Conservation (phyloP, 768 basidiomycete species). For the Gloeopeniophorella convolvens region DNA sequence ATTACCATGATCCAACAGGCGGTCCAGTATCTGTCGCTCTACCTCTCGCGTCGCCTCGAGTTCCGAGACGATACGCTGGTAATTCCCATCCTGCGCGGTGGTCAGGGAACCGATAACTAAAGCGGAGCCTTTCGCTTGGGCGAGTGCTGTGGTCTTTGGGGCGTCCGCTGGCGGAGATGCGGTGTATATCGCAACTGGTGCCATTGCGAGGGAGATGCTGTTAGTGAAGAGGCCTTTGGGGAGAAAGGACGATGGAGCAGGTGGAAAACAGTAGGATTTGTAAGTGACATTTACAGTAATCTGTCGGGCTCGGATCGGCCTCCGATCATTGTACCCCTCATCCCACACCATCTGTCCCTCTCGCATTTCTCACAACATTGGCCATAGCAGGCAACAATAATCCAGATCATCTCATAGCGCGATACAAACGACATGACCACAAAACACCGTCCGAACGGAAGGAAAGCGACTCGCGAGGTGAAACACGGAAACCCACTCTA, state of each 20-base stretch:
- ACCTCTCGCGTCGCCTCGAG: constrained; percentile 50
- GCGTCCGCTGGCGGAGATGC: constrained; percentile 6
- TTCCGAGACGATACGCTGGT: constrained; percentile 60
- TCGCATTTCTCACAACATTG: too few relatives aligned
- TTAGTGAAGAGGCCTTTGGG: background rate
- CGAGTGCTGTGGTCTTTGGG: constrained; percentile 22
- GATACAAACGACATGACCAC: constrained; percentile 1
- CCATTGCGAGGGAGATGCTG: constrained; percentile 36
- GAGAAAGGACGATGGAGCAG: background rate
- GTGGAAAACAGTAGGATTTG: too few relatives aligned
- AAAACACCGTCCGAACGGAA: background rate
- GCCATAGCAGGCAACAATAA: too few relatives aligned
- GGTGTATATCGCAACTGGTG: constrained; percentile 50
- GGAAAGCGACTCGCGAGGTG: background rate
- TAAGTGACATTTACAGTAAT: background rate
- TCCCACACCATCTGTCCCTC: too few relatives aligned
- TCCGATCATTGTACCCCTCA: too few relatives aligned
- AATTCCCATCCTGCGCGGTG: constrained; percentile 74
- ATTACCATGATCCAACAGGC: constrained; percentile 75
- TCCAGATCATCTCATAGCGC: too few relatives aligned
- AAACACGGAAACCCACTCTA: background rate
- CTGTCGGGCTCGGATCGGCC: background rate
- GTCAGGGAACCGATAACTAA: constrained; percentile 73
- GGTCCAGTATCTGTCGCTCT: constrained; percentile 77
- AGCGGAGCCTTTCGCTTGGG: constrained; percentile 38